phyloP scores from a whole-genome alignment of 106 monocot species.

The Gastrodia elata region DNA sequence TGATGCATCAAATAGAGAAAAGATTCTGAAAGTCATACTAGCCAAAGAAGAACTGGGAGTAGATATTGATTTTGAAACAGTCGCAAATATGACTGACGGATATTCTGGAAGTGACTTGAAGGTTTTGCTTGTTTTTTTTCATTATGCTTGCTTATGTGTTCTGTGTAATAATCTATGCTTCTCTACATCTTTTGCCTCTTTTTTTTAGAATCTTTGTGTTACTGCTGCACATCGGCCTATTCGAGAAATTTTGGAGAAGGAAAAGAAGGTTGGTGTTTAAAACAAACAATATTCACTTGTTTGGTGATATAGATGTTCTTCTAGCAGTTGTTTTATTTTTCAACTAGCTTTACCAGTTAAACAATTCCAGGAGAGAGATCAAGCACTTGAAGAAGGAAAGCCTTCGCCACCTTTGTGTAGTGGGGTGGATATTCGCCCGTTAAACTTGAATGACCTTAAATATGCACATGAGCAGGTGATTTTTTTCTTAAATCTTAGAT shows the following conservation, averaged over 20 bases:
- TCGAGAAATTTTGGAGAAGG: slow-evolving; percentile 72
- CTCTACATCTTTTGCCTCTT: not conserved
- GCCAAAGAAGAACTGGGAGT: slow-evolving; percentile 67
- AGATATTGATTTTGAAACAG: slow-evolving; percentile 52
- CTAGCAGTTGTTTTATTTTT: not conserved
- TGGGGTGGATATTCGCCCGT: slow-evolving; percentile 49
- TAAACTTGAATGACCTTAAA: slow-evolving; percentile 69
- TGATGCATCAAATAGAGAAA: slow-evolving; percentile 60
- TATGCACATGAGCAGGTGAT: slow-evolving; percentile 84
- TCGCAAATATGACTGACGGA: slow-evolving; percentile 93
- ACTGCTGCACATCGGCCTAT: slow-evolving; percentile 75
- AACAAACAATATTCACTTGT: not conserved
- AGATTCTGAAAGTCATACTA: slow-evolving; percentile 78
- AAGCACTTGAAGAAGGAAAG: slow-evolving; percentile 56
- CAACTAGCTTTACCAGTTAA: not conserved
- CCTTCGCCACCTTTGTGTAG: slow-evolving; percentile 36
- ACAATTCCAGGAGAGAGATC: slow-evolving; percentile 49
- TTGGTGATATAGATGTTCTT: not conserved
- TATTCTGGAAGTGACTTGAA: slow-evolving; percentile 96
- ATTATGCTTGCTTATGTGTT: not conserved
- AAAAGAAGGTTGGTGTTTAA: slow-evolving; percentile 59
- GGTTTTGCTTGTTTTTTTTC: slow-evolving; percentile 24
- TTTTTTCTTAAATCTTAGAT: not conserved
- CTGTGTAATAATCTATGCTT: not conserved
- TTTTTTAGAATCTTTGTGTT: slow-evolving; percentile 71